A percentile compares a stretch with the other conserved stretches of the same genome.
These are phyloP conservation scores for Annulohypoxylon stygium DNA, from an alignment of 495 filamentous ascomycete genomes.

Conservation along the genomic window DNA sequence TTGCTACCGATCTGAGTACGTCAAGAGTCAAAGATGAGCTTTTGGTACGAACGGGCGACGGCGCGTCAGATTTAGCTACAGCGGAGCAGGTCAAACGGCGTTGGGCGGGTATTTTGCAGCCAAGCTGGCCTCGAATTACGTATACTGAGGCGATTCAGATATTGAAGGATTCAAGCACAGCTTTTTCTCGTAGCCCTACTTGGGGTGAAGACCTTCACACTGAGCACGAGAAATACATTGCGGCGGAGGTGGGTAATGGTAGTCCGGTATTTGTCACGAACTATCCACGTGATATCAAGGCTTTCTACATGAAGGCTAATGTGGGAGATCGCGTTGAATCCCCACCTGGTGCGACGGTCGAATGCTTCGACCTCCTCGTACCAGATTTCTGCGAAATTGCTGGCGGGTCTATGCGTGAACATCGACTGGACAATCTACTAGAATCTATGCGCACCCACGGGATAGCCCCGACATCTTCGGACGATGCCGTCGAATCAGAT, in stretches of 20 bases:
- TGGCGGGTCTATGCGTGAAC: slow-evolving; percentile 93
- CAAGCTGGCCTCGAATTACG: slow-evolving; percentile 84
- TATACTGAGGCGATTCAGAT: slow-evolving; percentile 81
- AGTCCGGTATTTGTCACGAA: slow-evolving; percentile 91
- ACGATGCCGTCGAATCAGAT: slow-evolving; percentile 9
- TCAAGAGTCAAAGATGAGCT: slow-evolving; percentile 73
- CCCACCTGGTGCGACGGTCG: slow-evolving; percentile 72
- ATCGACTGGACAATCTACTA: slow-evolving; percentile 78
- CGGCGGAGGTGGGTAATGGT: slow-evolving; percentile 70
- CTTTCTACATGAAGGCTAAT: slow-evolving; percentile 87
- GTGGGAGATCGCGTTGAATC: slow-evolving; percentile 15
- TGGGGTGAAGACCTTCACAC: slow-evolving; percentile 85
- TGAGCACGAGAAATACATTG: slow-evolving; percentile 93
- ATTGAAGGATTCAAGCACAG: slow-evolving; percentile 71
- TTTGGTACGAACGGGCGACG: slow-evolving; percentile 48
- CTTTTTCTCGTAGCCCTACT: slow-evolving; percentile 74
- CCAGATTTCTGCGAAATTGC: slow-evolving; percentile 91
- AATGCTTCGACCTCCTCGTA: slow-evolving; percentile 95
- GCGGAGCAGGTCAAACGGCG: slow-evolving; percentile 69
- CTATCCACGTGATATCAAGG: slow-evolving; percentile 87
- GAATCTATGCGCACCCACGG: slow-evolving; percentile 78
- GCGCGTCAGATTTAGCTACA: slow-evolving; percentile 52
- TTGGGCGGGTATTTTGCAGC: slow-evolving; percentile 74
- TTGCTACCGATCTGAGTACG: slow-evolving; percentile 67
- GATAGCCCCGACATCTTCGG: slow-evolving; percentile 28